Evolutionary conservation across 768 basidiomycete genomes (phyloP), one percentile per base, ranked within the genome.

Genomic region (Amanita phalloides): DNA sequence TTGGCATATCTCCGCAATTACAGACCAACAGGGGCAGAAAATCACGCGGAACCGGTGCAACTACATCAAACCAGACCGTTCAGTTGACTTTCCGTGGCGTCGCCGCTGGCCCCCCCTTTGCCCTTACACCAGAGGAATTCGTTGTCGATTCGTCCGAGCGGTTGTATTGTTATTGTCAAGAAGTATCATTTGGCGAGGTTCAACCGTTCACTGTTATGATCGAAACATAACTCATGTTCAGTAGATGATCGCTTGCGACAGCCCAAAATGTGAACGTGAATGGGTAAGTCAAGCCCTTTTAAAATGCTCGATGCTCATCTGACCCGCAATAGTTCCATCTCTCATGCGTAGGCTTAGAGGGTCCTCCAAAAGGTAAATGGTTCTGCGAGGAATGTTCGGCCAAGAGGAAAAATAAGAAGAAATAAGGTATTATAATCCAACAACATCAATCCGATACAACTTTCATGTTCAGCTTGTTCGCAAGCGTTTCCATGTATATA

Each of bases 231-330:
- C 53, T 50, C 54, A 26, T 35, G 21, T 42, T 45, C 21, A 17
- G 23, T 54, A 87, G 85, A 92, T 95, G 91, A 83, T 95, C 55
- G 91, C 73, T 13, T 95, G 91, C 60, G 91, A 95, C 61, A 76
- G 77, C 56, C 67, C 71, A 39, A 68, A 72, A 13, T 95, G 91
- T 63, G 69, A 75, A 56, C 70, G 72, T 36, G 88, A 92, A 82
- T 95, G 91, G 91, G 91, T 86, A 60, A 63, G 86, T 73, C 6
- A 9, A 43, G 48, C 41, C 9, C 6, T 21, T 23, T 6, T 28
- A 11, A 30, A 17, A 20, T 13, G 5, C 14, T 13, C 2, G n/a
- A 25, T 33, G 0, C 46, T 38, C 30, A 46, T 45, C 32, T 53
- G 44, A 54, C 51, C 23, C 21, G 37, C 26, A 10, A 41, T 53